phyloP scores from a whole-genome alignment of 2,329 filamentous ascomycete genomes.

The Pestalotiopsis sp. region DNA sequence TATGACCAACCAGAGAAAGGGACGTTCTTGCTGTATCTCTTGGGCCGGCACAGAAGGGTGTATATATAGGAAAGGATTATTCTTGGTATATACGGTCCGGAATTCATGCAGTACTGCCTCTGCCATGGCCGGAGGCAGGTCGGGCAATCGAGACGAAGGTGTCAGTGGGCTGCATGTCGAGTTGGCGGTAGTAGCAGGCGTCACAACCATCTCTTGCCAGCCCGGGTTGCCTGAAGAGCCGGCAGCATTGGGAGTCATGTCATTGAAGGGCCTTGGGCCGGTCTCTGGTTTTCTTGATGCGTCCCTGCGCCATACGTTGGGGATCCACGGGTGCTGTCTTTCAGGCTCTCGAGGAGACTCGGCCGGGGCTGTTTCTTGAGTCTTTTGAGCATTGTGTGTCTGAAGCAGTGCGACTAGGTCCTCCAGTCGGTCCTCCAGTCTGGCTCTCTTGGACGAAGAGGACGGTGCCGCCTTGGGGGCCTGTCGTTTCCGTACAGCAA shows the following conservation, averaged over 20 bases:
- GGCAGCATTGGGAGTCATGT: neutral
- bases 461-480: constrained; percentile 17
- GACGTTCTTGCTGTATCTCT: constrained; percentile 24
- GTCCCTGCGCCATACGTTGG: neutral
- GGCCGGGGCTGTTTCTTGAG: neutral
- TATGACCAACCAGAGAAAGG: constrained; percentile 55
- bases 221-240: neutral
- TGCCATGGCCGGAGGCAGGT: constrained; percentile 19
- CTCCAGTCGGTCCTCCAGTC: constrained; percentile 31
- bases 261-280: neutral
- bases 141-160: neutral
- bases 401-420: constrained; percentile 32
- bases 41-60: constrained; percentile 24
- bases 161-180: neutral
- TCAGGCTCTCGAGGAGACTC: neutral
- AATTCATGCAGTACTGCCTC: constrained; percentile 29
- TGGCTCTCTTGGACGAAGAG: constrained; percentile 18
- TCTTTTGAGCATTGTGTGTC: constrained; percentile 18
- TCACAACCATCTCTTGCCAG: neutral
- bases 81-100: constrained; percentile 22
- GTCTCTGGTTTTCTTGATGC: neutral
- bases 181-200: neutral
- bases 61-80: constrained; percentile 32
- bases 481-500: constrained; percentile 20
- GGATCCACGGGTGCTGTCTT: neutral